Percentiles rank a stretch among this genome's conserved stretches.
These are phyloP conservation scores for Pseudocercospora fuligena DNA, from an alignment of 2,329 filamentous ascomycete species.

Conservation along the genomic window DNA sequence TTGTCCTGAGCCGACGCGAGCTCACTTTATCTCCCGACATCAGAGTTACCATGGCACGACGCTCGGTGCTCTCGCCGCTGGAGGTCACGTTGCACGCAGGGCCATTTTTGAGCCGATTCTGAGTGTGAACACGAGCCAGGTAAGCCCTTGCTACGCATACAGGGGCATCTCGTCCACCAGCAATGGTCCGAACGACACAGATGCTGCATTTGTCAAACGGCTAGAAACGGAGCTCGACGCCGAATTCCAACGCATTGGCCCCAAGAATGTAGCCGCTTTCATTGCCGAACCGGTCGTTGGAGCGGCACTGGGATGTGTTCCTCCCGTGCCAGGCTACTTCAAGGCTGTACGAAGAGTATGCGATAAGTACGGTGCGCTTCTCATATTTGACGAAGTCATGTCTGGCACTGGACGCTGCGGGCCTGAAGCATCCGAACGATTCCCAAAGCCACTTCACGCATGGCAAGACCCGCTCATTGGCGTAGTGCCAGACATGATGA, in stretches of 20 bases:
- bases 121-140: constrained; percentile 57
- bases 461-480: constrained; percentile 61
- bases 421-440: constrained; percentile 39
- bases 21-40: constrained; percentile 66
- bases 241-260: constrained; percentile 68
- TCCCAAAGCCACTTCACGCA: constrained; percentile 56
- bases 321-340: constrained; percentile 70
- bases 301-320: constrained; percentile 71
- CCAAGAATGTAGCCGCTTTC: constrained; percentile 71
- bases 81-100: constrained; percentile 66
- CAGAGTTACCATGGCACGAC: constrained; percentile 75
- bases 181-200: constrained; percentile 41
- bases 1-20: constrained; percentile 58
- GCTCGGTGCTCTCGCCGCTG: constrained; percentile 67
- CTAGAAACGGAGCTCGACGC: constrained; percentile 68
- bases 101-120: constrained; percentile 66
- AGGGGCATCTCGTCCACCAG: constrained; percentile 47
- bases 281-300: constrained; percentile 75
- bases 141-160: constrained; percentile 71
- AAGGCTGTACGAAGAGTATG: constrained; percentile 70
- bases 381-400: constrained; percentile 84
- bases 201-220: constrained; percentile 63
- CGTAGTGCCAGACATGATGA: constrained; percentile 67
- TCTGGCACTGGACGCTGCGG: constrained; percentile 67
- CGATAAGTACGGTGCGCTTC: constrained; percentile 70